Evolutionary conservation across 148 eudicot species (phyloP), one percentile per base, ranked within the genome.

Genomic region (Rhododendron griersonianum): DNA sequence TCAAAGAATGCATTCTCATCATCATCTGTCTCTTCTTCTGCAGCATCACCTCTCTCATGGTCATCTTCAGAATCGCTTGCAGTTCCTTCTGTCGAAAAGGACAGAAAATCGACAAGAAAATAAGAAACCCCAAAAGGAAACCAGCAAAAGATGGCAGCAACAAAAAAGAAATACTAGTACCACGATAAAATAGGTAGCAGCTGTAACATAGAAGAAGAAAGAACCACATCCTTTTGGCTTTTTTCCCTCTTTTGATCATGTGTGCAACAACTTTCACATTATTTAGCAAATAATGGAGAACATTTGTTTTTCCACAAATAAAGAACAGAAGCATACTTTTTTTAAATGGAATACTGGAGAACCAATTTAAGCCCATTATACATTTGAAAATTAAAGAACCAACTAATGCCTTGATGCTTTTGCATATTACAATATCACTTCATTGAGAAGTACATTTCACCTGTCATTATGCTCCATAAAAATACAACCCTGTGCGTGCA

Each of bases 21-120:
- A 74, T 88, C 90, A 82, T 88, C 90, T 55, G 85, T 79, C 55
- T 83, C 88, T 57, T 88, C 90, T 59, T 86, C 88, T 45, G 33
- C 67, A 50, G 67, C 87, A 45, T 79, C 86, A 48, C 71, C 57
- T 41, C 79, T 59, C 16, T 82, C 84, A 78, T 16, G 39, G 77
- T 83, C 87, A 77, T 78, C 86, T 53, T 78, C 86, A 18, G 83
- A 77, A 63, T 80, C 87, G 50, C 89, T 81, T 55, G 77, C 71
- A 55, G 82, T 82, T 81, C 85, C 79, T 51, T 83, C 90, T 88
- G 83, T 69, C 15, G 7, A 75, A 57, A 82, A 59, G 59, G 63
- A 28, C 74, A 19, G 28, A n/a, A 50, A 39, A 4, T 28, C 25
- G 1, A 35, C 48, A n/a, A 86, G 67, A 50, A 55, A 33, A 57